These are phyloP conservation scores for Aspergillus terreus DNA, from an alignment of 2,329 filamentous ascomycete species.

Conservation along the genomic window DNA sequence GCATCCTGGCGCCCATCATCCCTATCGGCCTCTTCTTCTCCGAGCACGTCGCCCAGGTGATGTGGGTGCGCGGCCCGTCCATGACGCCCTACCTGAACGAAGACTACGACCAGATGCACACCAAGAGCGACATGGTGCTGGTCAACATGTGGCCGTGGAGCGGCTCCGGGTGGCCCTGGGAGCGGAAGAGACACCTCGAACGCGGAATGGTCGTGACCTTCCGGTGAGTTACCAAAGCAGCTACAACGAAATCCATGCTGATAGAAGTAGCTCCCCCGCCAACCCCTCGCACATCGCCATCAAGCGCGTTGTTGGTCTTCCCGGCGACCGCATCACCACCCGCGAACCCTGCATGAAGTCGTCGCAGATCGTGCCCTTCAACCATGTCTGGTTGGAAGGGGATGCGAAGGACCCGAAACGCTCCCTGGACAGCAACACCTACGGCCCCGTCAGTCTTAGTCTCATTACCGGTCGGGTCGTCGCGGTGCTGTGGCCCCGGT, in stretches of 20 bases:
- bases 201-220: conserved; percentile 75
- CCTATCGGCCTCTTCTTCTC: conserved; percentile 39
- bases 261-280: conserved; percentile 59
- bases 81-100: conserved; percentile 78
- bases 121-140: conserved; percentile 40
- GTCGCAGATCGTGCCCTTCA: conserved; percentile 64
- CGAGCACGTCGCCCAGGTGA: conserved; percentile 39
- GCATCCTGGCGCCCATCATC: conserved; percentile 29
- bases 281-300: conserved; percentile 67
- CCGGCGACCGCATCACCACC: conserved; percentile 72
- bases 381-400: conserved; percentile 93
- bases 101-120: conserved; percentile 49
- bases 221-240: conserved; percentile 20
- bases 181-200: conserved; percentile 53
- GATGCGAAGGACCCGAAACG: conserved; percentile 66
- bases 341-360: conserved; percentile 55
- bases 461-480: conserved; percentile 73
- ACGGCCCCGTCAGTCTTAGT: conserved; percentile 75
- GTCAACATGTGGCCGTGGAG: conserved; percentile 38
- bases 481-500: conserved; percentile 64
- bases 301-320: conserved; percentile 78
- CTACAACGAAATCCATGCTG: background rate
- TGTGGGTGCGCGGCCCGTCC: conserved; percentile 50
- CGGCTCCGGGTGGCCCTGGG: conserved; percentile 50
- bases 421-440: conserved; percentile 81